Evolutionary conservation across 106 monocot genomes (phyloP).

Genomic region (Apostasia ramifera): DNA sequence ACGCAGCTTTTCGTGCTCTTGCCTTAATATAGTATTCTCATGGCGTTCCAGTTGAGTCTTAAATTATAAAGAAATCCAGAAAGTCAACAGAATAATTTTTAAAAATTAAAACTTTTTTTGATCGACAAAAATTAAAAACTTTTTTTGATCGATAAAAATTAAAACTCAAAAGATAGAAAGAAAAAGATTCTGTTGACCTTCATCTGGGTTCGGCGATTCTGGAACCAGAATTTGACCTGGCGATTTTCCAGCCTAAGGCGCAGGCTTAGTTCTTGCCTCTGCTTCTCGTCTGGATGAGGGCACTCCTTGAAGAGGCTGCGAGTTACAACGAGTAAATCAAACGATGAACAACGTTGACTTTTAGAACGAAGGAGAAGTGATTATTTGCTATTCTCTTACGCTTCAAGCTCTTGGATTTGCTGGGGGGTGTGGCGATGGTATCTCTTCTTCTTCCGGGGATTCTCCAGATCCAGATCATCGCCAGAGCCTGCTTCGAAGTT

Average conservation of each 20-base stretch:
- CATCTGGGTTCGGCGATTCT: slow-evolving; percentile 13
- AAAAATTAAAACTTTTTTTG: no score
- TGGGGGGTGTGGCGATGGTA: slow-evolving; percentile 91
- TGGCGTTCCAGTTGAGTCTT: slow-evolving; percentile 85
- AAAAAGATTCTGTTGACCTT: background rate
- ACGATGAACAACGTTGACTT: no score
- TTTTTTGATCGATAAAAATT: no score
- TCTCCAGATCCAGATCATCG: slow-evolving; percentile 56
- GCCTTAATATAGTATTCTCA: slow-evolving; percentile 70
- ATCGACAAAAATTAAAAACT: no score
- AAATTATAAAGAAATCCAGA: background rate
- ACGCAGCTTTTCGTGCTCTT: slow-evolving; percentile 83
- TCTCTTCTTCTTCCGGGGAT: slow-evolving; percentile 66
- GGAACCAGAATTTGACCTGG: slow-evolving; percentile 17
- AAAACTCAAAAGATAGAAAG: no score
- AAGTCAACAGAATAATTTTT: background rate
- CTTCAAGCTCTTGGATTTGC: slow-evolving; percentile 40
- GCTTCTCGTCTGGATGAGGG: slow-evolving; percentile 11
- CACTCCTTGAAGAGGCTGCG: slow-evolving; percentile 14
- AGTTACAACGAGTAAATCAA: no score
- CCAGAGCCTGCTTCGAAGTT: slow-evolving; percentile 50
- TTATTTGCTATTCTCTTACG: no score
- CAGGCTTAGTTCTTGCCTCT: slow-evolving; percentile 7
- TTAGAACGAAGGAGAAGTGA: no score
- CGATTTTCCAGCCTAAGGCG: slow-evolving; percentile 5